Evolutionary conservation across 768 basidiomycete genomes (phyloP).

Genomic region (Suillus americanus): DNA sequence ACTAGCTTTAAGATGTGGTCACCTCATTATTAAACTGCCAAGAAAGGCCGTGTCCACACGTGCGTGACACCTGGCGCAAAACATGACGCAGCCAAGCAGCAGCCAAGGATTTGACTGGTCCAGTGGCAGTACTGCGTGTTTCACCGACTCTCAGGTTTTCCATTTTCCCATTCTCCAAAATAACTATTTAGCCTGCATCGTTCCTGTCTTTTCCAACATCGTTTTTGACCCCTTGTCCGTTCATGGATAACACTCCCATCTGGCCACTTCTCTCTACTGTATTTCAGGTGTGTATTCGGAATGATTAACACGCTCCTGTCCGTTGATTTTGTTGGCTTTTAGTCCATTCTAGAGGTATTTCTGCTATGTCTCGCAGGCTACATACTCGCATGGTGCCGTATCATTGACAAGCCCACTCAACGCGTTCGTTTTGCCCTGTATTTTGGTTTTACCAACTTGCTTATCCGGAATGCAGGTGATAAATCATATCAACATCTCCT

Average conservation of each 20-base stretch:
- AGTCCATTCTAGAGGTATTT: constrained; percentile 92
- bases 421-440: constrained; percentile 52
- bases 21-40: not conserved
- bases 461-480: constrained; percentile 44
- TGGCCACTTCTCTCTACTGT: constrained; percentile 25
- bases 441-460: not conserved
- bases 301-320: not conserved
- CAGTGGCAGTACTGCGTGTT: not conserved
- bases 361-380: constrained; percentile 83
- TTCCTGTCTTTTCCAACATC: not conserved
- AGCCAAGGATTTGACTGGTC: not conserved
- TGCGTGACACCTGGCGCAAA: not conserved
- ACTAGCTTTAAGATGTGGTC: too few relatives aligned
- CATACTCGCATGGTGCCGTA: constrained; percentile 71
- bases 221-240: not conserved
- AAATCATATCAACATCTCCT: constrained; percentile 80
- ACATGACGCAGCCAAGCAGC: not conserved
- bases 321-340: not conserved
- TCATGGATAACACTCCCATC: constrained; percentile 7
- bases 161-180: not conserved
- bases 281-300: constrained; percentile 24
- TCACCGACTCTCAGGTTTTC: not conserved
- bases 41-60: not conserved
- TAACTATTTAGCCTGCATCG: constrained; percentile 7
- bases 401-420: constrained; percentile 88